phyloP scores from a whole-genome alignment of 1,139 yeast species.

The Candida gigantensis region DNA sequence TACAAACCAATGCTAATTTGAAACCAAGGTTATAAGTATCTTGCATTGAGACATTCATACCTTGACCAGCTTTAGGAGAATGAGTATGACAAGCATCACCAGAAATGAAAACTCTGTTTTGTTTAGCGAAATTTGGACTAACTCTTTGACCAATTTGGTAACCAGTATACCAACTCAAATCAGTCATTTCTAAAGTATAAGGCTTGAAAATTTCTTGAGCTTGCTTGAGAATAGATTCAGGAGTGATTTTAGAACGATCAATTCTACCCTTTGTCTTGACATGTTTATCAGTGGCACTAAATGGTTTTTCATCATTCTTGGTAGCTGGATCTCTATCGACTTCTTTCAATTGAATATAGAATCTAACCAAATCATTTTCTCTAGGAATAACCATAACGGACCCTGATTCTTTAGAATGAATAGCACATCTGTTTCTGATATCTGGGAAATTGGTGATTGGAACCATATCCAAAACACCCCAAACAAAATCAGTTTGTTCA shows the following conservation, averaged over 20 bases:
- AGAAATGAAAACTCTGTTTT: slow-evolving; percentile 29
- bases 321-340: slow-evolving; percentile 22
- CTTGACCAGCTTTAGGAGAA: slow-evolving; percentile 41
- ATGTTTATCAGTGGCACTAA: slow-evolving; percentile 11
- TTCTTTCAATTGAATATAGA: slow-evolving; percentile 26
- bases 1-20: slow-evolving; percentile 33
- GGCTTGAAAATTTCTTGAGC: slow-evolving; percentile 32
- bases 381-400: slow-evolving; percentile 36
- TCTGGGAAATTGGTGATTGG: slow-evolving; percentile 37
- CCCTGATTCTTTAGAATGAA: slow-evolving; percentile 30
- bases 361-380: slow-evolving; percentile 30
- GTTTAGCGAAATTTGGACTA: slow-evolving; percentile 21
- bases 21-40: slow-evolving; percentile 38
- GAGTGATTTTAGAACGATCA: slow-evolving; percentile 26
- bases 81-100: slow-evolving; percentile 43
- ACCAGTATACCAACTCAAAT: slow-evolving; percentile 32
- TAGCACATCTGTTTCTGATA: slow-evolving; percentile 33
- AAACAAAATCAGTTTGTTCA: slow-evolving; percentile 33
- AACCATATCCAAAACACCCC: slow-evolving; percentile 40
- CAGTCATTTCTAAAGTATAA: slow-evolving; percentile 27
- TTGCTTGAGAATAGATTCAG: slow-evolving; percentile 26
- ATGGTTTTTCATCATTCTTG: slow-evolving; percentile 7
- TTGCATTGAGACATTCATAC: slow-evolving; percentile 30
- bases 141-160: slow-evolving; percentile 39
- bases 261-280: slow-evolving; percentile 20